phyloP scores from a whole-genome alignment of 768 basidiomycete species.

The Cyathus striatus region DNA sequence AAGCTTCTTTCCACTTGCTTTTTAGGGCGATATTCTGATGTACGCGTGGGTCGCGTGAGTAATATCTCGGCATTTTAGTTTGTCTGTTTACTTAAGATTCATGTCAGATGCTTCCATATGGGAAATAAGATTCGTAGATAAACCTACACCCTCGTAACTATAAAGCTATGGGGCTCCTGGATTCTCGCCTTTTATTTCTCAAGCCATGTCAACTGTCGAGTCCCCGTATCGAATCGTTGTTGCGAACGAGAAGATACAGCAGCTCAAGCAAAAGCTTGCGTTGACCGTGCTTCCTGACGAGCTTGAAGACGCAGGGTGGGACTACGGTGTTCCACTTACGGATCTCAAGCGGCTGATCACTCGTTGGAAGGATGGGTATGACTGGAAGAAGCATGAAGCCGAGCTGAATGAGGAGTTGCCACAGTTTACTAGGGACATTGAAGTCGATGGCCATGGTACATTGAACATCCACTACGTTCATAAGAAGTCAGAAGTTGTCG shows the following conservation, averaged over 20 bases:
- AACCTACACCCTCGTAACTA: no score
- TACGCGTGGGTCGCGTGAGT: no score
- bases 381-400: constrained; percentile 38
- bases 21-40: no score
- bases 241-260: constrained; percentile 9
- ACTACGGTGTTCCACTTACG: constrained; percentile 37
- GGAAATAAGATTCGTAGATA: no score
- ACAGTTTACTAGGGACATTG: constrained; percentile 46
- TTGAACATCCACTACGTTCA: constrained; percentile 48
- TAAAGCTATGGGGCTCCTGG: no score
- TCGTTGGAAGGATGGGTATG: constrained; percentile 36
- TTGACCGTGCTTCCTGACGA: constrained; percentile 16
- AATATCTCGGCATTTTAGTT: no score
- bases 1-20: no score
- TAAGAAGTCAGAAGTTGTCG: constrained; percentile 28
- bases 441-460: constrained; percentile 33
- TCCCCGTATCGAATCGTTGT: constrained; percentile 11
- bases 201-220: no score
- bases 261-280: constrained; percentile 12
- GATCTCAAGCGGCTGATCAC: constrained; percentile 33
- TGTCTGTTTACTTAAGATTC: no score
- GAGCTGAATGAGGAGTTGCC: constrained; percentile 40
- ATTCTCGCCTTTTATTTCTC: no score
- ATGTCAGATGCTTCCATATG: no score
- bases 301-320: constrained; percentile 12